Conservation (phyloP, 1,284 basidiomycete genomes). For the Cutaneotrichosporon sp. region DNA sequence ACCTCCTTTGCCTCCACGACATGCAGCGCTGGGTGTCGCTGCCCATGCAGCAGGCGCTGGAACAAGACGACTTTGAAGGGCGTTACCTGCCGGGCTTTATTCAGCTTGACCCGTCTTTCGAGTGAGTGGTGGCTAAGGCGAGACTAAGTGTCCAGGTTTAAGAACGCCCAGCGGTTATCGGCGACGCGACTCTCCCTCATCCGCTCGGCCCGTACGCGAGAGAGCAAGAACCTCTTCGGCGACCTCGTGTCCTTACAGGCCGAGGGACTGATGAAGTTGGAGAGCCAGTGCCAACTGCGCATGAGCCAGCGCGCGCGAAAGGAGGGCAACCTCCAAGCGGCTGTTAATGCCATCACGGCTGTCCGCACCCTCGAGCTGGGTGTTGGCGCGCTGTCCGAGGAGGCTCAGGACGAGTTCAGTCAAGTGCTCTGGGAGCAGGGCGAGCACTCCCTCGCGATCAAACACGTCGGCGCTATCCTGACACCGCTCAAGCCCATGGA, state of each 20-base stretch:
- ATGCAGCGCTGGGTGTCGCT: slow-evolving; percentile 53
- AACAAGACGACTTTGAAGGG: slow-evolving; percentile 49
- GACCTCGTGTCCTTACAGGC: slow-evolving; percentile 63
- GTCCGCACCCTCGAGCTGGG: slow-evolving; percentile 65
- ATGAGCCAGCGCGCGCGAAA: slow-evolving; percentile 74
- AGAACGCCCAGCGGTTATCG: slow-evolving; percentile 72
- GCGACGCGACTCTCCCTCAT: slow-evolving; percentile 82
- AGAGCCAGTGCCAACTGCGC: slow-evolving; percentile 69
- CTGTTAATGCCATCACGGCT: slow-evolving; percentile 79
- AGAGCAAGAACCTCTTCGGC: slow-evolving; percentile 63
- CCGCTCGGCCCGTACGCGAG: slow-evolving; percentile 65
- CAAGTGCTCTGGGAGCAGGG: slow-evolving; percentile 85
- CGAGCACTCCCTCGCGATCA: slow-evolving; percentile 80
- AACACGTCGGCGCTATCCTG: slow-evolving; percentile 58
- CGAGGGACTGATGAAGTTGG: slow-evolving; percentile 61
- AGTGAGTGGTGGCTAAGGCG: slow-evolving; percentile 59
- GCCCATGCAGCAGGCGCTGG: slow-evolving; percentile 29
- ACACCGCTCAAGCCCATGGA: neutral
- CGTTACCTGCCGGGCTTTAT: slow-evolving; percentile 57
- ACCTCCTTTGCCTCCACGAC: slow-evolving; percentile 76
- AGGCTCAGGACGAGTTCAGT: slow-evolving; percentile 67
- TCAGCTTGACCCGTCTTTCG: slow-evolving; percentile 61
- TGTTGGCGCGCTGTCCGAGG: slow-evolving; percentile 54
- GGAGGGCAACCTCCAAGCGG: slow-evolving; percentile 71
- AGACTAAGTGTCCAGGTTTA: slow-evolving; percentile 64